Evolutionary conservation across 768 basidiomycete genomes (phyloP), one percentile per base, ranked within the genome.

Genomic region (Pisolithus orientalis): DNA sequence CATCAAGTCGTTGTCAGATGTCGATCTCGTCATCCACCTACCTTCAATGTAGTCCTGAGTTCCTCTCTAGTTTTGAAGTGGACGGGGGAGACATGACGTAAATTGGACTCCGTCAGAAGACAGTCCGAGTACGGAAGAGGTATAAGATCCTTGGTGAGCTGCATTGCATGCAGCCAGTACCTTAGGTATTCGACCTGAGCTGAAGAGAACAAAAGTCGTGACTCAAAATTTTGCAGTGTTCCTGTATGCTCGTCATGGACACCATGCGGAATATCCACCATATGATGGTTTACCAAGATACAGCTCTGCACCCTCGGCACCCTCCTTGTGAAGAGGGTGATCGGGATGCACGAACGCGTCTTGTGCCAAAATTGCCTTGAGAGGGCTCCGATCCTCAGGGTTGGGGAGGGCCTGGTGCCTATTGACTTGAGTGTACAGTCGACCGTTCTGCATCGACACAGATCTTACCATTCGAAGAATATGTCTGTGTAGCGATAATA

Each of bases 401-500:
- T 80, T 72, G n/a, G 80, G 78, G 11, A 87, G 68, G 0, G 70
- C 75, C 50, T 75, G 67, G 46, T 76, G 66, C 87, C 88, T 90
- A 56, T 43, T 32, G 50, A 57, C 8, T 42, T 21, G 44, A 27
- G 25, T 10, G 24, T 47, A 28, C 32, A 17, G 47, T 27, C 14
- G 7, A 4, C n/a, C 44, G 39, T 29, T 31, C 21, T 49, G 47
- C 2, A 50, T 43, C 1, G 52, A 11, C 14, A 53, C 34, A 34
- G 38, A n/a, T 21, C 61, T 57, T 59, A 85, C 89, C 85, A 90
- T 65, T 90, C 84, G 52, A 83, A 91, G 78, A 82, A 85, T 49
- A 93, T 84, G 67, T 94, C 90, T 0, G 89, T 89, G 64, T 86
- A 92, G 49, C 91, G 74, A 65, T 90, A 91, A 61, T 85, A 91